A percentile compares a stretch with the other conserved stretches of the same genome.
Conservation (phyloP, 148 eudicot species). For the Agrostemma githago region DNA sequence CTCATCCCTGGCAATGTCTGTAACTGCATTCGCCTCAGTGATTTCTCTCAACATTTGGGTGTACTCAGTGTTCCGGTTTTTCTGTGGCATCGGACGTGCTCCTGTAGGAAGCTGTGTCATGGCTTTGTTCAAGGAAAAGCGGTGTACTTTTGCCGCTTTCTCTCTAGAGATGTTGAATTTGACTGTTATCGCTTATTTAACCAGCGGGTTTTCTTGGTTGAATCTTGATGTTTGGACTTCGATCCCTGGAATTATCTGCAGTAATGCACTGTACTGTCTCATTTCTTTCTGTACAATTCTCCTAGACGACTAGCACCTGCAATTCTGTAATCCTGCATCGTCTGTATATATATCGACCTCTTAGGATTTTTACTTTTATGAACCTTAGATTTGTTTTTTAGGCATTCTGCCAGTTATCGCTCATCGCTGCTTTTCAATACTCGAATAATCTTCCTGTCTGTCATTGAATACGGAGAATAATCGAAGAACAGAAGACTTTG, state of each 20-base stretch:
- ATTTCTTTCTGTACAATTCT: conserved; percentile 20
- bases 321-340: no score
- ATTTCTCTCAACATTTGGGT: conserved; percentile 27
- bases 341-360: no score
- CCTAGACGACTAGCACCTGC: conserved; percentile 23
- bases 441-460: no score
- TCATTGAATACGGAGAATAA: no score
- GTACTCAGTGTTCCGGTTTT: conserved; percentile 17
- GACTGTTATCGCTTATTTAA: conserved; percentile 19
- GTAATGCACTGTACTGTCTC: conserved; percentile 5
- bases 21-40: conserved; percentile 20
- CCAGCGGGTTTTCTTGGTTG: conserved; percentile 15
- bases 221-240: conserved; percentile 22
- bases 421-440: no score
- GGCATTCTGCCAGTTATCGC: no score
- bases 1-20: conserved; percentile 18
- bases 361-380: no score
- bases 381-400: no score
- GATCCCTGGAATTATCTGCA: conserved; percentile 16
- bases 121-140: neutral
- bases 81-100: conserved; percentile 21
- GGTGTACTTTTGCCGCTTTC: no score
- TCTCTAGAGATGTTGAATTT: neutral
- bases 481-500: no score
- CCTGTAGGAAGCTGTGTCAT: conserved; percentile 16